phyloP scores from a whole-genome alignment of 2,329 filamentous ascomycete genomes.

The Stagonosporopsis tanaceti region DNA sequence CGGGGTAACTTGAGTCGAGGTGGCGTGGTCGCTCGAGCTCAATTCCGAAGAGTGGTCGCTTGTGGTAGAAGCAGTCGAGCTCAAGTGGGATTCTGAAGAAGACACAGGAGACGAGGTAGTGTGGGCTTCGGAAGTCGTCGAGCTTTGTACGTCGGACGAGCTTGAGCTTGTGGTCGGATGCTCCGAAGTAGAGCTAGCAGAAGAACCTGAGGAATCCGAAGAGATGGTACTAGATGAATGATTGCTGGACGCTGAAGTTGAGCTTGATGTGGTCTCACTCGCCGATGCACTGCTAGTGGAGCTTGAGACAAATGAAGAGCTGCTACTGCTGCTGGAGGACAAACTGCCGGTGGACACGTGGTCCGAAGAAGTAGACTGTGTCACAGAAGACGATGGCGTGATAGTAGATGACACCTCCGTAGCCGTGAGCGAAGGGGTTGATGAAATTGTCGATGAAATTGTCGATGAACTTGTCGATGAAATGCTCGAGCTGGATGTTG shows the following conservation, averaged over 20 bases:
- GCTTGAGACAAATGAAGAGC: background rate
- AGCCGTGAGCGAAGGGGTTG: background rate
- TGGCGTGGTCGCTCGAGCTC: background rate
- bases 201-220: background rate
- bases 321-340: conserved; percentile 1
- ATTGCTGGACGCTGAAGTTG: background rate
- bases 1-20: background rate
- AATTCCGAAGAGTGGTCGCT: background rate
- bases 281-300: background rate
- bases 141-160: background rate
- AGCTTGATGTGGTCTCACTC: background rate
- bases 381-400: background rate
- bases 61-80: background rate
- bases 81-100: background rate
- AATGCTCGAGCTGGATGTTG: background rate
- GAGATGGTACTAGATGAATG: background rate
- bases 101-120: background rate
- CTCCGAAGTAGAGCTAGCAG: background rate
- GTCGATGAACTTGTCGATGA: background rate
- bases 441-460: background rate
- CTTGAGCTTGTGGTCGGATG: no score
- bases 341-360: background rate
- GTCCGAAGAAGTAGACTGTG: background rate
- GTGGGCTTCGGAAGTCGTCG: background rate
- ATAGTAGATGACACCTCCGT: background rate